Evolutionary conservation across 2,329 filamentous ascomycete genomes (phyloP).

Genomic region (Fonsecaea pedrosoi): DNA sequence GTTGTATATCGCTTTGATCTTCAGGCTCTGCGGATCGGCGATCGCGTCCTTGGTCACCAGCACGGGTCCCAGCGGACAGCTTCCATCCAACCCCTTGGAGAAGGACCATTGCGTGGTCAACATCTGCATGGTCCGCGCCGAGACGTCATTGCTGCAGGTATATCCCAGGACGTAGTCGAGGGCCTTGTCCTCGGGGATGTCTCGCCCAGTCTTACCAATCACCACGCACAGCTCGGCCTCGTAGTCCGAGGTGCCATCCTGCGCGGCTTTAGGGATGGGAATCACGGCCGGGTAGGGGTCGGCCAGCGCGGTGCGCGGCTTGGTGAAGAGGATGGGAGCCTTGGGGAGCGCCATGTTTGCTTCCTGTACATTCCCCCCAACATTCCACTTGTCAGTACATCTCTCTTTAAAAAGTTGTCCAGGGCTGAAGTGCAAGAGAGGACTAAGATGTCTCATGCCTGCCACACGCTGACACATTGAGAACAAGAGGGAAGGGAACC

Average conservation of each 20-base stretch:
- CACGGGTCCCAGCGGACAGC: conserved; percentile 51
- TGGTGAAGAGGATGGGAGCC: conserved; percentile 49
- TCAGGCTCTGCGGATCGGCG: conserved; percentile 49
- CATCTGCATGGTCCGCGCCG: conserved; percentile 48
- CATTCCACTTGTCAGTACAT: background rate
- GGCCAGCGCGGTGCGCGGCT: conserved; percentile 48
- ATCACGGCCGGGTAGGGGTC: conserved; percentile 43
- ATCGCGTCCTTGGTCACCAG: conserved; percentile 45
- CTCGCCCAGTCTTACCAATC: conserved; percentile 46
- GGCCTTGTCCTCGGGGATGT: conserved; percentile 48
- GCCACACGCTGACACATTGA: background rate
- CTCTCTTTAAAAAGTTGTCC: background rate
- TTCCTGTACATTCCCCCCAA: conserved; percentile 39
- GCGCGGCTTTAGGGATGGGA: conserved; percentile 45
- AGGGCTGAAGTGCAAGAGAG: no score
- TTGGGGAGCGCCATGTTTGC: conserved; percentile 49
- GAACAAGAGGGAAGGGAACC: background rate
- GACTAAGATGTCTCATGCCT: background rate
- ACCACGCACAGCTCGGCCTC: conserved; percentile 52
- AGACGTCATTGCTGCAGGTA: conserved; percentile 52
- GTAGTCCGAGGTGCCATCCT: conserved; percentile 51
- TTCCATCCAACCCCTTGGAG: conserved; percentile 50
- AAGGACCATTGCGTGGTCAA: conserved; percentile 49
- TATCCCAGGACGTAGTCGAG: conserved; percentile 52
- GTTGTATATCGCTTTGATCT: conserved; percentile 44